phyloP scores from a whole-genome alignment of 345 rosid genomes.

The Aquilaria yunnanensis region DNA sequence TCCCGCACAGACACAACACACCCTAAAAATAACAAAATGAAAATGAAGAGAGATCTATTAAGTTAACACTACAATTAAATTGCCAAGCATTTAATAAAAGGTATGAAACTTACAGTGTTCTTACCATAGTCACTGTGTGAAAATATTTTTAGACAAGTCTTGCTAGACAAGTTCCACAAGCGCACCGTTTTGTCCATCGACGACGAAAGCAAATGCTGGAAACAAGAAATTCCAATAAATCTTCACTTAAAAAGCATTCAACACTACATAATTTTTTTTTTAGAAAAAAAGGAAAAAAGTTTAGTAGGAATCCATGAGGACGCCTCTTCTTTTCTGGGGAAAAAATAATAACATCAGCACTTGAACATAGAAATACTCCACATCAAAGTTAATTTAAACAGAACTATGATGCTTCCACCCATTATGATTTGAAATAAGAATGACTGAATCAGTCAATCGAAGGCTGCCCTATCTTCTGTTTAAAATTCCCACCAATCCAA shows the following conservation, averaged over 20 bases:
- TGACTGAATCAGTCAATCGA: no score
- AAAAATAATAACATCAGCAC: no score
- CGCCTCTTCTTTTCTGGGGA: no score
- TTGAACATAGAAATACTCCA: no score
- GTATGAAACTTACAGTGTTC: constrained; percentile 15
- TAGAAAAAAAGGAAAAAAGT: background rate
- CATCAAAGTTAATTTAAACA: no score
- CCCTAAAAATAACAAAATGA: background rate
- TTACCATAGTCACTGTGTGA: constrained; percentile 94
- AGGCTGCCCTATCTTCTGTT: no score
- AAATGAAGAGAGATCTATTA: background rate
- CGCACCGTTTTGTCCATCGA: constrained; percentile 99
- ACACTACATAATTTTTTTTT: constrained; percentile 2
- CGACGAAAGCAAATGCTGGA: constrained; percentile 86
- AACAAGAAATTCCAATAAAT: constrained; percentile 13
- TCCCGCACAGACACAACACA: no score
- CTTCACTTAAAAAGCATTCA: constrained; percentile 11
- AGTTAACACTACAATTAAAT: no score
- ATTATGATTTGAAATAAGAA: no score
- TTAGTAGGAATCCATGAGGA: no score
- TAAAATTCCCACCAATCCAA: no score
- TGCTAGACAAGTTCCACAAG: constrained; percentile 77
- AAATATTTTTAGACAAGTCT: constrained; percentile 84
- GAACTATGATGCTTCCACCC: no score
- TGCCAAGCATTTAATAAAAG: background rate